A percentile compares a stretch with the other conserved stretches of the same genome.
Evolutionary conservation across 164 flowering plant genomes (phyloP).

Genomic region (Warburgia ugandensis): DNA sequence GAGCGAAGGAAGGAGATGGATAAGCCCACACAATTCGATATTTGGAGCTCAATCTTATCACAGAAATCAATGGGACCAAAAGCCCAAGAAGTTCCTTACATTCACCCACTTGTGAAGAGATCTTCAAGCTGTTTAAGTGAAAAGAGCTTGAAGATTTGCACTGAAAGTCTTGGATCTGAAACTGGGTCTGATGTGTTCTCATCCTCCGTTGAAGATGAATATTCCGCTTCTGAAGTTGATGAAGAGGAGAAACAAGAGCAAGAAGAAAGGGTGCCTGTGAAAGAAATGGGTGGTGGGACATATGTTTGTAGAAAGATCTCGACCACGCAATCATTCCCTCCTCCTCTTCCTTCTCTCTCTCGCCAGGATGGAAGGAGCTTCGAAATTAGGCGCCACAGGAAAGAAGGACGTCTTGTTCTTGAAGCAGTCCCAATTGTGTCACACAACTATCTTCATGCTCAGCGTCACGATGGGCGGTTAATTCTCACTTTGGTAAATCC

Average conservation of each 20-base stretch:
- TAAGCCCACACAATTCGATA: conserved; percentile 19
- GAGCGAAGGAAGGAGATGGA: conserved; percentile 11
- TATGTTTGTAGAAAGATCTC: conserved; percentile 19
- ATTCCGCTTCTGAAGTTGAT: conserved; percentile 37
- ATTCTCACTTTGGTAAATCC: conserved; percentile 33
- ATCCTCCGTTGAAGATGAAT: neutral
- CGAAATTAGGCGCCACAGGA: conserved; percentile 42
- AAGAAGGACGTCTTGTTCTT: conserved; percentile 55
- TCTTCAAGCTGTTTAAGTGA: conserved; percentile 42
- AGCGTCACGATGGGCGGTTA: conserved; percentile 62
- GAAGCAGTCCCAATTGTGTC: conserved; percentile 55
- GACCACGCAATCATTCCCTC: conserved; percentile 42
- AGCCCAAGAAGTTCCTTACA: conserved; percentile 27
- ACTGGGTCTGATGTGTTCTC: conserved; percentile 77
- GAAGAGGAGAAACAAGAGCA: conserved; percentile 14
- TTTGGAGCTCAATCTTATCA: conserved; percentile 47
- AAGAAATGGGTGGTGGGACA: neutral
- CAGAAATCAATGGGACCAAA: conserved; percentile 17
- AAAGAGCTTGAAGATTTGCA: conserved; percentile 78
- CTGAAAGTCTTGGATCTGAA: conserved; percentile 91
- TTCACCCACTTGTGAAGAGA: conserved; percentile 59
- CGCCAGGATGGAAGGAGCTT: conserved; percentile 34
- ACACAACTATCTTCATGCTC: conserved; percentile 35
- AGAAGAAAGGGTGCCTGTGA: neutral
- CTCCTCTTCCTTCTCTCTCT: conserved; percentile 57